Evolutionary conservation across 306 rosid species (phyloP).

Genomic region (Sechiopsis laciniata): DNA sequence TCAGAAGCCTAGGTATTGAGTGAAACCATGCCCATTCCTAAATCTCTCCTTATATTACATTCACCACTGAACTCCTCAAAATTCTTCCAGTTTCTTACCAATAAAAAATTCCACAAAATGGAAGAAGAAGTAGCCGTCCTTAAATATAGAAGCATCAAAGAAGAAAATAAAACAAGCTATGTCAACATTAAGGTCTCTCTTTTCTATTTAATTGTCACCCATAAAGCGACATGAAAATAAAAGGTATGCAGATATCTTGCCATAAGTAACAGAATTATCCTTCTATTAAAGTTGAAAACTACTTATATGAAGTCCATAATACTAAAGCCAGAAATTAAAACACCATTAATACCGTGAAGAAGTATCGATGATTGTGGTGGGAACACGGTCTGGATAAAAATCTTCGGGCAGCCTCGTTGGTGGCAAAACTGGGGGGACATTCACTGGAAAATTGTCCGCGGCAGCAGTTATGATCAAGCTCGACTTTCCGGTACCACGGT

Average conservation of each 20-base stretch:
- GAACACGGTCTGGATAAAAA: conserved; percentile 89
- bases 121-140: neutral
- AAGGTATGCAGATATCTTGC: neutral
- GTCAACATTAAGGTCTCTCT: neutral
- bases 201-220: neutral
- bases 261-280: conserved; percentile 11
- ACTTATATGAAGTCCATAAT: neutral
- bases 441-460: conserved; percentile 61
- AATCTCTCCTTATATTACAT: neutral
- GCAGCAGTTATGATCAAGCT: conserved; percentile 87
- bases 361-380: conserved; percentile 82
- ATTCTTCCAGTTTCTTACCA: neutral
- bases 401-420: conserved; percentile 82
- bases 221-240: neutral
- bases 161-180: neutral
- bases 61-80: neutral
- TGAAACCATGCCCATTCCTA: neutral
- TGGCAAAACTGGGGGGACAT: conserved; percentile 75
- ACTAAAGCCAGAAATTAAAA: neutral
- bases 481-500: conserved; percentile 81
- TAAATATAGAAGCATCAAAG: neutral
- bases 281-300: neutral
- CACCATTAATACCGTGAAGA: conserved; percentile 57
- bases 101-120: neutral
- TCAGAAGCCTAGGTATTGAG: neutral